These are phyloP conservation scores for Senecio squalidus DNA, from an alignment of 140 eudicot genomes.

Conservation along the genomic window DNA sequence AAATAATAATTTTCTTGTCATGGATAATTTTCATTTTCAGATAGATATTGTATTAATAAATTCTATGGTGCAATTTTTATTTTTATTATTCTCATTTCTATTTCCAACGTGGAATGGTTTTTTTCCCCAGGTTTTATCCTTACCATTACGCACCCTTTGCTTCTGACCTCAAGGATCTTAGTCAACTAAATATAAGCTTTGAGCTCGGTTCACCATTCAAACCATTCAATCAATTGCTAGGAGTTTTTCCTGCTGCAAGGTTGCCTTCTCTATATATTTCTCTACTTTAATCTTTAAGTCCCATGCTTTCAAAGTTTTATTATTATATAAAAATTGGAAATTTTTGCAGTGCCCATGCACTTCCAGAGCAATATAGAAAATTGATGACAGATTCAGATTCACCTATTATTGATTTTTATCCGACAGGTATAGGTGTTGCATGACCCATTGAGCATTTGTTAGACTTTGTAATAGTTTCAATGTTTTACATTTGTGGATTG, in stretches of 20 bases:
- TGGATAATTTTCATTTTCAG: not conserved
- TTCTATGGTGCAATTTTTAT: not conserved
- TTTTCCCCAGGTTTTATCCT: constrained; percentile 79
- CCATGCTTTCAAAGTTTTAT: too few relatives aligned
- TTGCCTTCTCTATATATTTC: constrained; percentile 16
- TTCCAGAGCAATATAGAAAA: constrained; percentile 75
- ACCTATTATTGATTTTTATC: constrained; percentile 89
- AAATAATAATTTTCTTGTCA: not conserved
- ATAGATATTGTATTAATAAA: not conserved
- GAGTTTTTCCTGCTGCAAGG: constrained; percentile 99
- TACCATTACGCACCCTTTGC: constrained; percentile 99
- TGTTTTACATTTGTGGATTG: not conserved
- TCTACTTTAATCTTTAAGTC: not conserved
- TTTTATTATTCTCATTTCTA: not conserved
- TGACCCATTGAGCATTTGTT: not conserved
- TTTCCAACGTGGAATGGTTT: not conserved
- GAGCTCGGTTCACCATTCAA: constrained; percentile 89
- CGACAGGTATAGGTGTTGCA: constrained; percentile 48
- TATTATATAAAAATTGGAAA: constrained; percentile 6
- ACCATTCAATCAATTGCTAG: constrained; percentile 86
- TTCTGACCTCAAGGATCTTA: constrained; percentile 86
- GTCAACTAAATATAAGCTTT: constrained; percentile 57
- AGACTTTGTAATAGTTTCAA: not conserved
- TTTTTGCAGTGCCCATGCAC: constrained; percentile 86
- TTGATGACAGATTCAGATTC: constrained; percentile 92